phyloP scores from a whole-genome alignment of 805 yeast genomes.

The Yarrowia sp. region DNA sequence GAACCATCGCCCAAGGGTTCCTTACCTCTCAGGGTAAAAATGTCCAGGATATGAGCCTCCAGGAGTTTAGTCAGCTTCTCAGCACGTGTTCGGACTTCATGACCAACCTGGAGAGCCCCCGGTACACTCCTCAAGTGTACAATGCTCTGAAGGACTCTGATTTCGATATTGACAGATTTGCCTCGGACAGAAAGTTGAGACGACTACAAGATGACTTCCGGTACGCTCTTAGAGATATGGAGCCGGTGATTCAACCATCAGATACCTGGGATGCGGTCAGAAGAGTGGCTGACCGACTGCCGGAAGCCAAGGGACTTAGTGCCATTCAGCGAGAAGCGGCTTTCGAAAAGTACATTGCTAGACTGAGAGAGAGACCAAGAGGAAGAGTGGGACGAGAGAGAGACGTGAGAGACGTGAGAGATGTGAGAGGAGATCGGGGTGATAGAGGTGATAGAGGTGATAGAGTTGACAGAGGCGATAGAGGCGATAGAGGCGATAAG shows the following conservation, averaged over 20 bases:
- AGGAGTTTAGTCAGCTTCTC: conserved; percentile 32
- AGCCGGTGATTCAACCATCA: conserved; percentile 35
- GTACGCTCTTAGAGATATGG: conserved; percentile 34
- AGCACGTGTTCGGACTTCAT: conserved; percentile 27
- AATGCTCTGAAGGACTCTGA: conserved; percentile 26
- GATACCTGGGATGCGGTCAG: conserved; percentile 42
- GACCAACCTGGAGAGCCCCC: conserved; percentile 8
- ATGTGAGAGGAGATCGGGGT: not conserved
- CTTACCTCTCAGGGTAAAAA: conserved; percentile 22
- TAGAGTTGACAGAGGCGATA: not conserved
- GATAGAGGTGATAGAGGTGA: not conserved
- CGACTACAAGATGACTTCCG: conserved; percentile 37
- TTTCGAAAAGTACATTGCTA: conserved; percentile 39
- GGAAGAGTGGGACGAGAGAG: not conserved
- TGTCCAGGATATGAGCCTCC: conserved; percentile 29
- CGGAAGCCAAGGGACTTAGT: conserved; percentile 41
- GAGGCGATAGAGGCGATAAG: too few relatives aligned
- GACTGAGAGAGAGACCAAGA: conserved; percentile 31
- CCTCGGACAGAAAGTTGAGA: conserved; percentile 34
- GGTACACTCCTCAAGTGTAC: not conserved
- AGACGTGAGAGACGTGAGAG: not conserved
- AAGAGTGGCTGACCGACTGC: conserved; percentile 34
- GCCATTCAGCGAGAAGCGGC: conserved; percentile 35
- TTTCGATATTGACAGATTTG: conserved; percentile 33
- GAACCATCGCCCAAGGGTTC: conserved; percentile 42